These are phyloP conservation scores for Bombardia bombarda DNA, from an alignment of 495 filamentous ascomycete genomes.

Conservation along the genomic window DNA sequence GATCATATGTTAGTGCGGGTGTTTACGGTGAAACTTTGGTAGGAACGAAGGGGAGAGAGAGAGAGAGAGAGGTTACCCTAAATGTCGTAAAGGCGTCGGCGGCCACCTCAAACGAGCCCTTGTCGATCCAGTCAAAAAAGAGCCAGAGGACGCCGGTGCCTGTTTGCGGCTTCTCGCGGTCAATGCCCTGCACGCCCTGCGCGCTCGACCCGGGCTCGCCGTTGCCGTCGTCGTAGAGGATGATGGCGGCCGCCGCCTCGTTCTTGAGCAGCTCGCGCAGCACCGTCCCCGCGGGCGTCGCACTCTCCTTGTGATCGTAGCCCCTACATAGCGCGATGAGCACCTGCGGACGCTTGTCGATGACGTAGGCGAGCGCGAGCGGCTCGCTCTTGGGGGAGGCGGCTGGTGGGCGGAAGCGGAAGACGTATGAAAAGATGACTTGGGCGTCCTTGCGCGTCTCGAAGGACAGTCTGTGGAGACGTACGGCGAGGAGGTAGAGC, in stretches of 20 bases:
- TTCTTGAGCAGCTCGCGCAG: constrained; percentile 88
- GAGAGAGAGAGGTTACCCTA: too few relatives aligned
- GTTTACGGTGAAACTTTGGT: too few relatives aligned
- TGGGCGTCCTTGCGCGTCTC: constrained; percentile 88
- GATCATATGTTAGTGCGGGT: background rate
- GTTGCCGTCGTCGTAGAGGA: constrained; percentile 89
- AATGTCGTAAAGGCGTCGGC: constrained; percentile 98
- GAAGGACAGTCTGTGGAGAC: constrained; percentile 80
- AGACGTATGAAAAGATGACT: constrained; percentile 79
- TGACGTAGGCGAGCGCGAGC: constrained; percentile 75
- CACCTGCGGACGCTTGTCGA: constrained; percentile 77
- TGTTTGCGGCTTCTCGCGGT: constrained; percentile 55
- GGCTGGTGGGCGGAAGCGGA: constrained; percentile 67
- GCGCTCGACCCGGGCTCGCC: constrained; percentile 42
- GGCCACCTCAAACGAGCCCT: constrained; percentile 89
- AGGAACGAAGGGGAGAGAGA: too few relatives aligned
- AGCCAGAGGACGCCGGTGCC: constrained; percentile 87
- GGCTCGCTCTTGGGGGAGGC: constrained; percentile 55
- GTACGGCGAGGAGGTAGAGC: constrained; percentile 68
- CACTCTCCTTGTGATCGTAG: constrained; percentile 84
- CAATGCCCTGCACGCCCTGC: constrained; percentile 55
- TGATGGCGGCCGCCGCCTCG: constrained; percentile 77
- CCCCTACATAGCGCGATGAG: constrained; percentile 82
- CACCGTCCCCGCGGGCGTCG: constrained; percentile 85
- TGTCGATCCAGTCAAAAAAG: constrained; percentile 98